phyloP scores from a whole-genome alignment of 495 filamentous ascomycete genomes.

The Evansstolkia leycettana region DNA sequence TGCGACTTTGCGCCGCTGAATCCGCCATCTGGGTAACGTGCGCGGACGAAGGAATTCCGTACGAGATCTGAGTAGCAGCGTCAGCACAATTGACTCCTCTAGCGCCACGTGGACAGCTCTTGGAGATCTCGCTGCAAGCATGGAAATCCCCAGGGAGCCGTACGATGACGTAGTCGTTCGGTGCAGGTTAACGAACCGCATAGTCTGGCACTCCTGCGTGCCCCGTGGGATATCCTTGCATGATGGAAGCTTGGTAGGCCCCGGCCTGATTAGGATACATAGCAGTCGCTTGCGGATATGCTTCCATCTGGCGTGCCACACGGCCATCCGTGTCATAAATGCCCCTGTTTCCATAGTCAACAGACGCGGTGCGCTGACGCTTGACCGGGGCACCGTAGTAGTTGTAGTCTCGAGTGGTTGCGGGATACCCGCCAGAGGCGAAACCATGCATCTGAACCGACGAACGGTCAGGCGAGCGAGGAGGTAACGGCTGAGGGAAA shows the following conservation, averaged over 20 bases:
- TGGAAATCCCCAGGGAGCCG: constrained; percentile 5
- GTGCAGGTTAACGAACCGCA: constrained; percentile 20
- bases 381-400: constrained; percentile 28
- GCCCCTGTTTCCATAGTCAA: constrained; percentile 28
- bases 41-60: constrained; percentile 20
- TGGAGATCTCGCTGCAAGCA: constrained; percentile 9
- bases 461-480: constrained; percentile 31
- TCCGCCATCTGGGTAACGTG: constrained; percentile 28
- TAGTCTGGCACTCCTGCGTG: constrained; percentile 31
- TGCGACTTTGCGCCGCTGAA: constrained; percentile 22
- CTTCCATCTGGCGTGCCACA: constrained; percentile 28
- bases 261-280: constrained; percentile 27
- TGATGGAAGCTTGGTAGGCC: constrained; percentile 25
- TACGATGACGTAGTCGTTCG: constrained; percentile 2
- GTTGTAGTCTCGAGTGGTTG: constrained; percentile 21
- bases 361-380: constrained; percentile 28
- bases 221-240: constrained; percentile 25
- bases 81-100: neutral
- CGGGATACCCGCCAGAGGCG: constrained; percentile 24
- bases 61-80: constrained; percentile 18
- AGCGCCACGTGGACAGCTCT: constrained; percentile 5
- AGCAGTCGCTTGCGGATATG: constrained; percentile 25
- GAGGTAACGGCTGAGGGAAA: constrained; percentile 20
- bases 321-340: constrained; percentile 29
- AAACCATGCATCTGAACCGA: constrained; percentile 25